Evolutionary conservation across 1,139 yeast genomes (phyloP).

Genomic region (Schwanniomyces etchellsii): DNA sequence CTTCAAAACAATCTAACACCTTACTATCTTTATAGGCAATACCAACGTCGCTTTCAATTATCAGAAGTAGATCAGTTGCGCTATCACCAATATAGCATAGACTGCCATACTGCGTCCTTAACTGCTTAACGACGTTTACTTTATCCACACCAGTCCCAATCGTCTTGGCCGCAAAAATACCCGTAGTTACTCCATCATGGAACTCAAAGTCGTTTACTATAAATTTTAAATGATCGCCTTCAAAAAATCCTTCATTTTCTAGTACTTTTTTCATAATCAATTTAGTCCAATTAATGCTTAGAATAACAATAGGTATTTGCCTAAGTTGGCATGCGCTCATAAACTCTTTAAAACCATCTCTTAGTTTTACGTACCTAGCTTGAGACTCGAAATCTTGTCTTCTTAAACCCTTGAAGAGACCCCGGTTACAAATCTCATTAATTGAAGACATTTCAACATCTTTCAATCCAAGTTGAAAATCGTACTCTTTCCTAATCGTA

Average conservation of each 20-base stretch:
- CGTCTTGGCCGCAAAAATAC: constrained; percentile 23
- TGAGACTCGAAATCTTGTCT: constrained; percentile 23
- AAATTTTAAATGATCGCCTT: constrained; percentile 16
- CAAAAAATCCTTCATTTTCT: constrained; percentile 20
- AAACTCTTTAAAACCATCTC: constrained; percentile 40
- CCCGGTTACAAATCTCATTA: constrained; percentile 30
- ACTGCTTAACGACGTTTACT: constrained; percentile 17
- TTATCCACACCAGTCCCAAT: constrained; percentile 60
- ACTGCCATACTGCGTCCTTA: constrained; percentile 11
- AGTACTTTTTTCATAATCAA: constrained; percentile 41
- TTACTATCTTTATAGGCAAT: constrained; percentile 37
- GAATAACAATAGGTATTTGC: constrained; percentile 36
- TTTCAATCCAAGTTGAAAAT: constrained; percentile 40
- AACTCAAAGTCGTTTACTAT: constrained; percentile 49
- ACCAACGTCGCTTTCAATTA: constrained; percentile 46
- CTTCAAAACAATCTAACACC: constrained; percentile 7
- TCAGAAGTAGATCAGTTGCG: constrained; percentile 52
- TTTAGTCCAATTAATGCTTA: constrained; percentile 67
- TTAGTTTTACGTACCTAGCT: constrained; percentile 32
- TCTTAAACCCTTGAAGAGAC: constrained; percentile 42
- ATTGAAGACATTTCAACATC: constrained; percentile 50
- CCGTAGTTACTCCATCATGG: constrained; percentile 31
- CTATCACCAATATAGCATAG: constrained; percentile 63
- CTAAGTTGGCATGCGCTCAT: constrained; percentile 16
- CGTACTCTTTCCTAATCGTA: constrained; percentile 25